Conservation (phyloP, 2,329 filamentous ascomycete genomes). For the Cadophora malorum region DNA sequence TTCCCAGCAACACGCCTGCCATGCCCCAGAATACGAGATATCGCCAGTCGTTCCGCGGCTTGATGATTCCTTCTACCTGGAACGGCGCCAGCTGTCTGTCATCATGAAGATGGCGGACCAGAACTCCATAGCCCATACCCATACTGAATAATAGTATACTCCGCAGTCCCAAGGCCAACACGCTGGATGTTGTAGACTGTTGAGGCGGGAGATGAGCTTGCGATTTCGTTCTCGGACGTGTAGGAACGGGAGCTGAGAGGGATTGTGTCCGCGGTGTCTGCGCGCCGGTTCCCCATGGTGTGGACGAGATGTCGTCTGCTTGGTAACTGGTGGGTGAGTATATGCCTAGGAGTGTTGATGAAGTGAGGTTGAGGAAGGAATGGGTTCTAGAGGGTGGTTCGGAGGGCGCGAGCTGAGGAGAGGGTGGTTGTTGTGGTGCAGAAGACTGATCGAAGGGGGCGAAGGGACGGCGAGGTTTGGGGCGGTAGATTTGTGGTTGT, state of each 20-base stretch:
- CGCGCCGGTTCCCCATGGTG: conserved; percentile 80
- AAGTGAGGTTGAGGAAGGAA: conserved; percentile 85
- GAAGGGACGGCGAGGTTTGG: conserved; percentile 76
- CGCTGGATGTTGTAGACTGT: conserved; percentile 36
- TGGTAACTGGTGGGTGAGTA: conserved; percentile 73
- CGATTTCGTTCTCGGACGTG: conserved; percentile 22
- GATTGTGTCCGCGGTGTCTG: conserved; percentile 58
- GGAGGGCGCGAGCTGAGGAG: conserved; percentile 60
- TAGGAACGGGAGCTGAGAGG: conserved; percentile 1
- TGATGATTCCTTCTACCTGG: conserved; percentile 54
- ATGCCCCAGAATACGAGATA: conserved; percentile 85
- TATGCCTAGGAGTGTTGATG: conserved; percentile 89
- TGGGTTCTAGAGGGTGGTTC: conserved; percentile 71
- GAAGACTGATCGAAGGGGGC: conserved; percentile 69
- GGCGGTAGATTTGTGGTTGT: conserved; percentile 65
- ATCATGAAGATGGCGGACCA: conserved; percentile 81
- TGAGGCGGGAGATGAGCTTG: conserved; percentile 42
- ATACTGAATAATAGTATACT: conserved; percentile 74
- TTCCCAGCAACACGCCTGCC: conserved; percentile 78
- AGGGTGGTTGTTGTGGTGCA: conserved; percentile 54
- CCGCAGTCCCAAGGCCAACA: conserved; percentile 60
- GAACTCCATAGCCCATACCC: conserved; percentile 80
- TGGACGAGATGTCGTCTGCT: conserved; percentile 57
- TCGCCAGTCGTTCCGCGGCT: conserved; percentile 58
- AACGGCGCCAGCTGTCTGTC: conserved; percentile 68